Evolutionary conservation across 306 rosid genomes (phyloP).

Genomic region (Coriaria nepalensis): DNA sequence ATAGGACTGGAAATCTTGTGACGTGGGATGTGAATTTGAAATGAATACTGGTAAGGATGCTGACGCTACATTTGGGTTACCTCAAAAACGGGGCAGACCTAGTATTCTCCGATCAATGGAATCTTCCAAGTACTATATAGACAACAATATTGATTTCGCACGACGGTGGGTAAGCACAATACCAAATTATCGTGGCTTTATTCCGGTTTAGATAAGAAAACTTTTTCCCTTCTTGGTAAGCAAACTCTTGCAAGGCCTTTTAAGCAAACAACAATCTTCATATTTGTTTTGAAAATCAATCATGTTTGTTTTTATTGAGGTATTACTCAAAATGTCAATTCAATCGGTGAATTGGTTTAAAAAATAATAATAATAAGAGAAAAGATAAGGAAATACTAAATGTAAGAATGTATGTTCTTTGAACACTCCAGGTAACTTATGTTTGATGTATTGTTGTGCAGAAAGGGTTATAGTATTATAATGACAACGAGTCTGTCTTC

Average conservation of each 20-base stretch:
- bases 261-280: neutral
- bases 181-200: constrained; percentile 15
- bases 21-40: constrained; percentile 69
- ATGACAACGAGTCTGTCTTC: constrained; percentile 99
- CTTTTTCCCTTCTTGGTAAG: neutral
- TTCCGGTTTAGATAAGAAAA: constrained; percentile 17
- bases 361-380: no score
- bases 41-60: constrained; percentile 19
- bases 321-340: no score
- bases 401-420: no score
- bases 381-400: no score
- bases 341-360: no score
- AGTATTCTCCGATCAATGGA: constrained; percentile 84
- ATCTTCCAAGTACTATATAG: constrained; percentile 57
- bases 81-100: constrained; percentile 32
- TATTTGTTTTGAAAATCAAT: no score
- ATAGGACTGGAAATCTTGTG: constrained; percentile 65
- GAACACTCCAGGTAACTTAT: neutral
- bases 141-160: constrained; percentile 61
- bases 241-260: neutral
- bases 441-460: constrained; percentile 14
- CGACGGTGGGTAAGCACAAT: constrained; percentile 99
- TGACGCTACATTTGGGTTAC: constrained; percentile 68
- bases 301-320: no score
- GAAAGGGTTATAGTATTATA: constrained; percentile 70